phyloP scores from a whole-genome alignment of 371 early-diverging fungal species.

The Rhizopus microsporus region DNA sequence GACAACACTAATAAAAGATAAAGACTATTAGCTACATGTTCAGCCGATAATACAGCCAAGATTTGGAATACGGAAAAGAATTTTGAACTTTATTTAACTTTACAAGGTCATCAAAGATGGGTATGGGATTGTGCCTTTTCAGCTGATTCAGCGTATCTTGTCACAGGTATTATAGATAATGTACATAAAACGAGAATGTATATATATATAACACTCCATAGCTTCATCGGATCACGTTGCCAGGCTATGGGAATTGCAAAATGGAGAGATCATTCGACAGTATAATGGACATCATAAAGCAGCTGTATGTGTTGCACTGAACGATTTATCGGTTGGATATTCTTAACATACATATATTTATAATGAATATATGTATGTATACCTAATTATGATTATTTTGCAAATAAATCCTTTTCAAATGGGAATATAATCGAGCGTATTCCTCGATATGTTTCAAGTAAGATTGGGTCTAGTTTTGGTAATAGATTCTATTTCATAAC shows the following conservation, averaged over 20 bases:
- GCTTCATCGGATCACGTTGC: slow-evolving; percentile 90
- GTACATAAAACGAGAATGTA: neutral
- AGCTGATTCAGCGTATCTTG: slow-evolving; percentile 89
- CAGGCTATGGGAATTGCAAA: slow-evolving; percentile 81
- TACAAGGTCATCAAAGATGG: slow-evolving; percentile 89
- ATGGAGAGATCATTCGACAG: slow-evolving; percentile 85
- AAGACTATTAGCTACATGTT: slow-evolving; percentile 83
- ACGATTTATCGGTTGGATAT: slow-evolving; percentile 71
- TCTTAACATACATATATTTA: slow-evolving; percentile 14
- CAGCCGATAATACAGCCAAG: slow-evolving; percentile 83
- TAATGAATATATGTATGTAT: neutral
- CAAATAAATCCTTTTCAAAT: too few species aligned
- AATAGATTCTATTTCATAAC: slow-evolving; percentile 48
- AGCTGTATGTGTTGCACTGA: slow-evolving; percentile 88
- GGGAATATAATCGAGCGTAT: slow-evolving; percentile 56
- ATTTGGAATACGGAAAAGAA: slow-evolving; percentile 69
- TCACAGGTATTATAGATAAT: slow-evolving; percentile 61
- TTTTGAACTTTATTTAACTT: slow-evolving; percentile 71
- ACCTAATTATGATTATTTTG: slow-evolving; percentile 8
- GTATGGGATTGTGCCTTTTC: slow-evolving; percentile 95
- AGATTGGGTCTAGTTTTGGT: slow-evolving; percentile 50
- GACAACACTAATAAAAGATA: neutral
- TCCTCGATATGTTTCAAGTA: slow-evolving; percentile 60
- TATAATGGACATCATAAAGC: slow-evolving; percentile 93
- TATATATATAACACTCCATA: slow-evolving; percentile 11